Conservation (phyloP, 2,329 filamentous ascomycete species). For the Aspergillus awamori region DNA sequence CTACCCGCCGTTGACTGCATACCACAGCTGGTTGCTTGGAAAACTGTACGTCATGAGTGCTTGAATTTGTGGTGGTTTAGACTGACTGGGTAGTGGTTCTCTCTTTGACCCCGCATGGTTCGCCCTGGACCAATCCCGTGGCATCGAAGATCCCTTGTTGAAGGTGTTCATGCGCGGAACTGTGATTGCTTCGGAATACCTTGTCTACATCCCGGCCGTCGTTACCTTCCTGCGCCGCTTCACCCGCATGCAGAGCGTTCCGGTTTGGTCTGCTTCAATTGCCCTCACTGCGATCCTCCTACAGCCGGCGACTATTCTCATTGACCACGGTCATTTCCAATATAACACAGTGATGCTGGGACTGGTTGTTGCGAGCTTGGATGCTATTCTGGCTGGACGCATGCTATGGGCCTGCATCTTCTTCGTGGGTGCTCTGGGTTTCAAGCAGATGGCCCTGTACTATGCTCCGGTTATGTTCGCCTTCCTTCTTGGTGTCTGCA, state of each 20-base stretch:
- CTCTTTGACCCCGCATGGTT: conserved; percentile 86
- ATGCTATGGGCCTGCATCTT: conserved; percentile 89
- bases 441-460: conserved; percentile 99
- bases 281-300: conserved; percentile 88
- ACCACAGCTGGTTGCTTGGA: conserved; percentile 95
- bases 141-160: conserved; percentile 73
- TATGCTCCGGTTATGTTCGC: conserved; percentile 93
- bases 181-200: conserved; percentile 86
- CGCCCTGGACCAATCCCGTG: conserved; percentile 77
- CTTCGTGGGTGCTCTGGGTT: conserved; percentile 90
- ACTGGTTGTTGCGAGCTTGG: conserved; percentile 81
- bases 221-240: conserved; percentile 85
- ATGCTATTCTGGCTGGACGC: conserved; percentile 81
- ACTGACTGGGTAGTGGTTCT: conserved; percentile 59
- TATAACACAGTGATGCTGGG: conserved; percentile 99
- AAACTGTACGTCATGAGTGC: conserved; percentile 63
- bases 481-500: conserved; percentile 82
- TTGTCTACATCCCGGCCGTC: conserved; percentile 82
- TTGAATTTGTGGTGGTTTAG: not conserved
- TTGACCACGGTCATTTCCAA: conserved; percentile 96
- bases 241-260: conserved; percentile 73
- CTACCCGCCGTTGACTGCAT: conserved; percentile 95
- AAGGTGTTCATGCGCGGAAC: conserved; percentile 97
- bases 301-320: conserved; percentile 85
- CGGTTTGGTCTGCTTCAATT: conserved; percentile 79